A percentile compares a stretch with the other conserved stretches of the same genome.
Conservation (phyloP, 305 asterid species). For the Fraxinus angustifolia region DNA sequence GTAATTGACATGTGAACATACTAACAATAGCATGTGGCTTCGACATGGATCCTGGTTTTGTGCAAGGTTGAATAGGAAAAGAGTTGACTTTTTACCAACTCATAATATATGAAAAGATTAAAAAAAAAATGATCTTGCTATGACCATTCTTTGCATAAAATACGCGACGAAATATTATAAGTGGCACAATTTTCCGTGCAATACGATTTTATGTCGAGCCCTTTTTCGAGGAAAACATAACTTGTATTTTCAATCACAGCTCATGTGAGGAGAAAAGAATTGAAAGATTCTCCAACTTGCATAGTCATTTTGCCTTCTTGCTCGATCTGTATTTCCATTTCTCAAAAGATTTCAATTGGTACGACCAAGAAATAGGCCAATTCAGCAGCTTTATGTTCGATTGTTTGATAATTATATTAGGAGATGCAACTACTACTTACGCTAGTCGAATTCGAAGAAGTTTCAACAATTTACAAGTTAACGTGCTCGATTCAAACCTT, state of each 20-base stretch:
- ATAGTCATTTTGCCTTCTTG: neutral
- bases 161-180: neutral
- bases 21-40: constrained; percentile 23
- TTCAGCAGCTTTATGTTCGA: neutral
- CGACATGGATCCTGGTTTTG: constrained; percentile 28
- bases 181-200: neutral
- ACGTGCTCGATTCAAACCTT: neutral
- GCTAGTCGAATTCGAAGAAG: neutral
- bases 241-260: neutral
- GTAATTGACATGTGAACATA: neutral
- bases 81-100: neutral
- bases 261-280: neutral
- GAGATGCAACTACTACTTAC: neutral
- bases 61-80: neutral
- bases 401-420: neutral
- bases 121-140: neutral
- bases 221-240: neutral
- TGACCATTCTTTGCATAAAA: neutral
- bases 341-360: neutral
- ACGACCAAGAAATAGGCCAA: neutral
- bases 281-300: constrained; percentile 9
- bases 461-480: neutral
- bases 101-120: neutral
- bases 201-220: neutral
- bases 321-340: neutral